Evolutionary conservation across 306 rosid species (phyloP).

Genomic region (Comarum palustre): DNA sequence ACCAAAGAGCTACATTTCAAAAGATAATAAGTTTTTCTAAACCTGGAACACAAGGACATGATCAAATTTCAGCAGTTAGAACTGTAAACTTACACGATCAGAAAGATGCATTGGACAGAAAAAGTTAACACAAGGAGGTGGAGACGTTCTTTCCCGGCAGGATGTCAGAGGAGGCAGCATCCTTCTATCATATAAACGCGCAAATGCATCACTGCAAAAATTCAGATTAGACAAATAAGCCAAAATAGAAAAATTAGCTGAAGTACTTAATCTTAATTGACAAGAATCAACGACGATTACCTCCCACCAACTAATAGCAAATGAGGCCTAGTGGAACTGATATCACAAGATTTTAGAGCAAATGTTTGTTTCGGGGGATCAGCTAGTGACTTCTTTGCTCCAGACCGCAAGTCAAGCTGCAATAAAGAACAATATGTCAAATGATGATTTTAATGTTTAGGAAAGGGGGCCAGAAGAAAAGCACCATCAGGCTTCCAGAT

Average conservation of each 20-base stretch:
- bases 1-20: neutral
- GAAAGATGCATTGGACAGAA: constrained; percentile 99
- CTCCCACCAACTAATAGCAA: constrained; percentile 97
- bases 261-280: constrained; percentile 10
- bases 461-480: constrained; percentile 9
- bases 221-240: constrained; percentile 28
- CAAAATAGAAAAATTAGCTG: constrained; percentile 11
- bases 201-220: constrained; percentile 85
- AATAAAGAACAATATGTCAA: constrained; percentile 38
- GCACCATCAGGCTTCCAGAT: constrained; percentile 10
- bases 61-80: neutral
- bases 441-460: constrained; percentile 26
- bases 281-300: constrained; percentile 40
- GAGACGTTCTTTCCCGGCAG: constrained; percentile 62
- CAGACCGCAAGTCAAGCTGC: constrained; percentile 94
- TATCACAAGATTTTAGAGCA: constrained; percentile 85
- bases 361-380: constrained; percentile 88
- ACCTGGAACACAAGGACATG: neutral
- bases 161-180: constrained; percentile 83
- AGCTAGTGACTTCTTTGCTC: constrained; percentile 84
- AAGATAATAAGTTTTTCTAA: neutral
- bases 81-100: constrained; percentile 64
- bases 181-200: constrained; percentile 96
- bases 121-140: constrained; percentile 92
- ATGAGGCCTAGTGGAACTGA: constrained; percentile 86